Base-by-base conservation (phyloP, 768 basidiomycete genomes). In the Rubroboletus satanas region DNA sequence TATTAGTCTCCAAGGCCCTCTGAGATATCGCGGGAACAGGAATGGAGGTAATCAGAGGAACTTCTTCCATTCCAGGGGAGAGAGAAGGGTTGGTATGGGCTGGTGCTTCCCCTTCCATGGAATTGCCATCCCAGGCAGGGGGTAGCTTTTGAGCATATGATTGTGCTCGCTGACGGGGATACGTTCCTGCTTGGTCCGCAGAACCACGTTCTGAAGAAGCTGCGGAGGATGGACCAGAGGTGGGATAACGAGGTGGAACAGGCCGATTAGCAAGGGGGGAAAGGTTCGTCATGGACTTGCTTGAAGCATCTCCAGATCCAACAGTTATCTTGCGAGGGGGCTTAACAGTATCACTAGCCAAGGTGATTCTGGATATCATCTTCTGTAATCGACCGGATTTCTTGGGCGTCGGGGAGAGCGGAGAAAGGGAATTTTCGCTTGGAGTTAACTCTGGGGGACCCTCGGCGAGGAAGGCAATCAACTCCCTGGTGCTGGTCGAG, bases 281-380 rank as follows among this genome's bases (percentile, higher is more conserved):
- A 38, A 80, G 55, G 51, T 75, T 78, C 15, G 69, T 73, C 54
- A 68, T 67, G 5, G 78, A 75, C 39, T 68, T 59, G 64, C 66
- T 68, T 31, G 65, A 47, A 51, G 51, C 23, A 51, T 67, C 64
- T 39, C 56, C 49, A 45, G 62, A 55, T 21, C 58, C 60, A 42
- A 63, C 44, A 23, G 64, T 71, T 61, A 68, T 66, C 57, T 67
- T 73, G 45, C 71, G 77, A 57, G 69, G 69, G 33, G 62, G 55
- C 42, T 62, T 68, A 17, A 55, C 56, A 44, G 61, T 65, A 43
- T 69, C 73, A 48, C 66, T 53, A 18, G 79, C 78, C 58, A 82
- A 73, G 36, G 82, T 85, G 28, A 93, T 74, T 62, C 83, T 86
- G 18, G 90, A 91, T 62, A 94, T 88, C 84, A 94, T 91, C 58